phyloP scores from a whole-genome alignment of 768 basidiomycete species.

The Rhizopogon vulgaris region DNA sequence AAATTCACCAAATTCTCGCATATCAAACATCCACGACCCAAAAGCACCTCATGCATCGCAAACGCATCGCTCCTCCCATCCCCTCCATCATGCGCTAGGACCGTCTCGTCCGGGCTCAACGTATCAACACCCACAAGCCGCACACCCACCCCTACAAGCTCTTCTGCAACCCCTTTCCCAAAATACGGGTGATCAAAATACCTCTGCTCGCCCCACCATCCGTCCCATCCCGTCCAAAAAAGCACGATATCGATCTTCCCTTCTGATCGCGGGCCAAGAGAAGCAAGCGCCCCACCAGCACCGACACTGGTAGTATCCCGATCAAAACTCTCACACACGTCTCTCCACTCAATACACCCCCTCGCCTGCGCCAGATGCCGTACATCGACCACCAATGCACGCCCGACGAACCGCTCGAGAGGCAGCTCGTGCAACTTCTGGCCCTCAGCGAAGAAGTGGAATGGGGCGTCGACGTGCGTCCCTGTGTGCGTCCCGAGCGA shows the following conservation, averaged over 20 bases:
- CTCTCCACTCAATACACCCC: conserved; percentile 49
- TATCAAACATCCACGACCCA: conserved; percentile 59
- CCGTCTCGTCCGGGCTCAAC: conserved; percentile 62
- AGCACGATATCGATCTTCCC: conserved; percentile 38
- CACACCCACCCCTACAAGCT: conserved; percentile 46
- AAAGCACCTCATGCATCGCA: conserved; percentile 51
- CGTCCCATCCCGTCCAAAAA: conserved; percentile 66
- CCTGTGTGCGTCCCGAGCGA: conserved; percentile 66
- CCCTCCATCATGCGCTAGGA: conserved; percentile 7
- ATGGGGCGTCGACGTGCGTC: conserved; percentile 76
- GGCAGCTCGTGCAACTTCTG: conserved; percentile 53
- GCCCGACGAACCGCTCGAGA: conserved; percentile 46
- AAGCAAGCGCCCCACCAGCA: conserved; percentile 1
- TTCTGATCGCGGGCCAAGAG: conserved; percentile 19
- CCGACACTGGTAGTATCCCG: not conserved
- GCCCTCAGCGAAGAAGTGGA: conserved; percentile 59
- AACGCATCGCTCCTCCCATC: conserved; percentile 24
- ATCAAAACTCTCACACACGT: conserved; percentile 3
- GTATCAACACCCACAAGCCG: conserved; percentile 57
- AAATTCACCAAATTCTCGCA: conserved; percentile 66
- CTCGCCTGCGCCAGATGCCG: conserved; percentile 33
- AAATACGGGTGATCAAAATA: conserved; percentile 69
- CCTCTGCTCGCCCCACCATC: conserved; percentile 38
- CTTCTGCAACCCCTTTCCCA: conserved; percentile 41
- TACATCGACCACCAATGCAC: conserved; percentile 52